A percentile compares a stretch with the other conserved stretches of the same genome.
phyloP scores from a whole-genome alignment of 2,329 filamentous ascomycete species.

The Dothideomycetes sp. region DNA sequence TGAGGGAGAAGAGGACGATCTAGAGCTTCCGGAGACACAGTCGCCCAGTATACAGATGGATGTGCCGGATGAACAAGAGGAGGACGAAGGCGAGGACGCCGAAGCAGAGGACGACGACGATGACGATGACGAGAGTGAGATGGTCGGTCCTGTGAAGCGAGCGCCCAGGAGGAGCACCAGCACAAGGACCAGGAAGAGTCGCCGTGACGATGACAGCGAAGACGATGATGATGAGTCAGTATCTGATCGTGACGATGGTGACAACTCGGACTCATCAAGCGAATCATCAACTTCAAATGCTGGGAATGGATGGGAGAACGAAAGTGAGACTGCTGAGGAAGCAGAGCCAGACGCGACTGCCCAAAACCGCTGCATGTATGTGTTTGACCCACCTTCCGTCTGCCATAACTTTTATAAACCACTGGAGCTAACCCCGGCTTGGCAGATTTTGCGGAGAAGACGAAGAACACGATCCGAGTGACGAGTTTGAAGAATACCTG shows the following conservation, averaged over 20 bases:
- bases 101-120: slow-evolving; percentile 31
- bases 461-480: slow-evolving; percentile 72
- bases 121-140: slow-evolving; percentile 37
- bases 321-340: slow-evolving; percentile 46
- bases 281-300: slow-evolving; percentile 31
- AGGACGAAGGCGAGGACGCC: slow-evolving; percentile 33
- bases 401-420: too few relatives aligned
- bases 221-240: slow-evolving; percentile 18
- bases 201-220: slow-evolving; percentile 15
- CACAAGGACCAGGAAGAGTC: slow-evolving; percentile 24
- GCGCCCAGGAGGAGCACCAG: slow-evolving; percentile 17
- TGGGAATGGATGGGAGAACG: slow-evolving; percentile 45
- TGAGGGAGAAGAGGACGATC: slow-evolving; percentile 25
- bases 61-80: slow-evolving; percentile 37
- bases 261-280: slow-evolving; percentile 21
- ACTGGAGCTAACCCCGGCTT: slow-evolving; percentile 22
- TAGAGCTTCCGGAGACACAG: slow-evolving; percentile 23
- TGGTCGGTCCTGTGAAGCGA: slow-evolving; percentile 30
- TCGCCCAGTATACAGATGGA: slow-evolving; percentile 33
- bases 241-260: slow-evolving; percentile 19
- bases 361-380: slow-evolving; percentile 57
- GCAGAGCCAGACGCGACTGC: slow-evolving; percentile 46
- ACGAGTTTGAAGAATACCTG: slow-evolving; percentile 72
- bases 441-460: slow-evolving; percentile 71
- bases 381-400: slow-evolving; percentile 16